Percentiles rank a stretch among this genome's conserved stretches.
phyloP scores from a whole-genome alignment of 495 filamentous ascomycete species.

The Cladorrhinum samala region DNA sequence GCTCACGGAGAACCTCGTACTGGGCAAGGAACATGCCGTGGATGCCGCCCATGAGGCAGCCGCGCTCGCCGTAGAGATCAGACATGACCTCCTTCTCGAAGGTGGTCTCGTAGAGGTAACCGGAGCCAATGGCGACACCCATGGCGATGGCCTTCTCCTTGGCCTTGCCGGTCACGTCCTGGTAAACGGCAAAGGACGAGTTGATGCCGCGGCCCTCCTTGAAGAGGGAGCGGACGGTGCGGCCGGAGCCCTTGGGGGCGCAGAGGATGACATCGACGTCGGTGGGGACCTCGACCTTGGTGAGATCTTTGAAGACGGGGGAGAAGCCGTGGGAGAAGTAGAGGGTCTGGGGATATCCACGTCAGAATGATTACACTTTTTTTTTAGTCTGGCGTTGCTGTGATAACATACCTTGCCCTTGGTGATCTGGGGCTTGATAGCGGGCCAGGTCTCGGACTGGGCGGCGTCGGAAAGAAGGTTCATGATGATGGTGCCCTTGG shows the following conservation, averaged over 20 bases:
- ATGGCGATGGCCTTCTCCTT: conserved; percentile 97
- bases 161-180: conserved; percentile 96
- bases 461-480: conserved; percentile 97
- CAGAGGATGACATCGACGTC: conserved; percentile 99
- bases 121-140: conserved; percentile 90
- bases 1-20: conserved; percentile 99
- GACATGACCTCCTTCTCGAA: conserved; percentile 99
- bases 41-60: conserved; percentile 99
- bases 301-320: conserved; percentile 98
- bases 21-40: conserved; percentile 99
- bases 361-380: conserved; percentile 5
- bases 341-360: conserved; percentile 57
- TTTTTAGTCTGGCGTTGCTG: background rate
- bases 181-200: conserved; percentile 96
- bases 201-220: conserved; percentile 98
- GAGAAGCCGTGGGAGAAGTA: conserved; percentile 99
- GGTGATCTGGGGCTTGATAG: conserved; percentile 93
- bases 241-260: conserved; percentile 96
- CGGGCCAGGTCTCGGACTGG: conserved; percentile 96
- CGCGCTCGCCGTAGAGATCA: conserved; percentile 98
- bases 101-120: conserved; percentile 99
- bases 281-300: conserved; percentile 92
- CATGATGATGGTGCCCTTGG: conserved; percentile 93
- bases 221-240: conserved; percentile 97
- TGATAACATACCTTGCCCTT: conserved; percentile 75